These are phyloP conservation scores for Kazachstania sp. DNA, from an alignment of 1,139 yeast genomes.

Conservation along the genomic window DNA sequence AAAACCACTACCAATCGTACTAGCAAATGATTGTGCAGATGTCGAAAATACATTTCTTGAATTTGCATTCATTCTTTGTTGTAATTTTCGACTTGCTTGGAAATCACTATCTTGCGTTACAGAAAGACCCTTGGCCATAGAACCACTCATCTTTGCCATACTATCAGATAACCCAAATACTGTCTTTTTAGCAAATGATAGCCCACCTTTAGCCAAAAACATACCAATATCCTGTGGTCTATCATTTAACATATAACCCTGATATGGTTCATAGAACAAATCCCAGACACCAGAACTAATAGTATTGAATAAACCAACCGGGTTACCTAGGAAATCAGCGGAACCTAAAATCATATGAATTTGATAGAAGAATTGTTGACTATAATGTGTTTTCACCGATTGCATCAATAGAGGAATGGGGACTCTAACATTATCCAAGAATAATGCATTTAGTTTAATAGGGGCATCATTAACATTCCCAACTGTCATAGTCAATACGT, in stretches of 20 bases:
- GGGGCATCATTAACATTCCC: conserved; percentile 98
- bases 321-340: conserved; percentile 93
- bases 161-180: conserved; percentile 94
- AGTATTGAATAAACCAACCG: conserved; percentile 91
- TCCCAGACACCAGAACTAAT: conserved; percentile 93
- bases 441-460: conserved; percentile 74
- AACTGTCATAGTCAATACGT: conserved; percentile 89
- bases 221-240: conserved; percentile 94
- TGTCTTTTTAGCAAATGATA: conserved; percentile 87
- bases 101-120: conserved; percentile 80
- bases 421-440: conserved; percentile 85
- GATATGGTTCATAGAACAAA: conserved; percentile 94
- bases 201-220: conserved; percentile 91
- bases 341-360: conserved; percentile 90
- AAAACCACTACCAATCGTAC: conserved; percentile 79
- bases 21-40: conserved; percentile 86
- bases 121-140: conserved; percentile 87
- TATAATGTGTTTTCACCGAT: conserved; percentile 75
- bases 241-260: conserved; percentile 88
- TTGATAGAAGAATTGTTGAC: conserved; percentile 88
- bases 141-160: conserved; percentile 84
- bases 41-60: conserved; percentile 80
- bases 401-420: conserved; percentile 68
- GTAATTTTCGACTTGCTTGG: conserved; percentile 71
- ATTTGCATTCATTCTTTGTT: conserved; percentile 73